Evolutionary conservation across 441 rosid species (phyloP).

Genomic region (Breynia disticha): DNA sequence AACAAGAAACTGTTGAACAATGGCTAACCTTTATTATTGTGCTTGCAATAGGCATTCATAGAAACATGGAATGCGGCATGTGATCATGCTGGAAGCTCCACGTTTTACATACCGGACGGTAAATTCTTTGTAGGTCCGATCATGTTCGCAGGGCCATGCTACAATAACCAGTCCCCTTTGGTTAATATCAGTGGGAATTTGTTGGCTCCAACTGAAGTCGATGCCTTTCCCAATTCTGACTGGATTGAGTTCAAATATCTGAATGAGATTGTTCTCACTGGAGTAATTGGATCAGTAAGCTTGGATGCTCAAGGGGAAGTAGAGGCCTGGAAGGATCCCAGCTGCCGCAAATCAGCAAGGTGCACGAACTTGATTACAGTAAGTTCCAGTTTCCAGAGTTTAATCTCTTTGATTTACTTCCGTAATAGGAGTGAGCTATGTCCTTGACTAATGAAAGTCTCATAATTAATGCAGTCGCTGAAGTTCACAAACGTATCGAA

Average conservation of each 20-base stretch:
- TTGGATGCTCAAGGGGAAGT: slow-evolving; percentile 41
- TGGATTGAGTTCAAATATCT: slow-evolving; percentile 40
- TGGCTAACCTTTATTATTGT: neutral
- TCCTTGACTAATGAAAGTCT: neutral
- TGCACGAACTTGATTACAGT: slow-evolving; percentile 34
- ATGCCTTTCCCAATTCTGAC: slow-evolving; percentile 12
- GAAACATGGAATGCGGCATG: slow-evolving; percentile 47
- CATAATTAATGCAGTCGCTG: slow-evolving; percentile 28
- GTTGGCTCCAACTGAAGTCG: slow-evolving; percentile 23
- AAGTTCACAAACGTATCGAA: slow-evolving; percentile 27
- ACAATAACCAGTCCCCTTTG: slow-evolving; percentile 18
- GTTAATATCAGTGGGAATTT: slow-evolving; percentile 33
- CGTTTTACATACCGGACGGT: slow-evolving; percentile 30
- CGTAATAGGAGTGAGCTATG: neutral
- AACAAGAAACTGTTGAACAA: neutral
- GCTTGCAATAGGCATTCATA: slow-evolving; percentile 28
- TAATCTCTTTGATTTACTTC: neutral
- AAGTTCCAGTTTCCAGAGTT: slow-evolving; percentile 1
- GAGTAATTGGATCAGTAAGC: slow-evolving; percentile 10
- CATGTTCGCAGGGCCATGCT: slow-evolving; percentile 39
- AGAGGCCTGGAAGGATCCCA: slow-evolving; percentile 39
- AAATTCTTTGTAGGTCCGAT: slow-evolving; percentile 30
- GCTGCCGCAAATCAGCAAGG: slow-evolving; percentile 19
- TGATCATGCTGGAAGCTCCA: slow-evolving; percentile 21
- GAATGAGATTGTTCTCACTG: slow-evolving; percentile 19